phyloP scores from a whole-genome alignment of 2,329 filamentous ascomycete genomes.

The Apiospora pterosperma region DNA sequence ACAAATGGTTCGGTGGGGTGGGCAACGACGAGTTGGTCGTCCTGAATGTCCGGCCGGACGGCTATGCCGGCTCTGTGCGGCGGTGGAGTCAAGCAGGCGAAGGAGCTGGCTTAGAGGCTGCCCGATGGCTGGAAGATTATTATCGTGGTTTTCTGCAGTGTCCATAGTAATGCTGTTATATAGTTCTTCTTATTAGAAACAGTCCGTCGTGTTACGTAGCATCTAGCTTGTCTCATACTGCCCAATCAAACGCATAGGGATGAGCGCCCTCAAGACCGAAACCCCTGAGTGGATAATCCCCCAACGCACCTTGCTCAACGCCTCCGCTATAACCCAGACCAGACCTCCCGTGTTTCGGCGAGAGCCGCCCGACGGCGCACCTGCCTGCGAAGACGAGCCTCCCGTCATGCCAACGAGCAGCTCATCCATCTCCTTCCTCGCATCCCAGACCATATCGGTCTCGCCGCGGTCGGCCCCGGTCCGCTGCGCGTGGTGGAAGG shows the following conservation, averaged over 20 bases:
- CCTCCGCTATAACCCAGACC: constrained; percentile 51
- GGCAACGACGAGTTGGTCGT: constrained; percentile 18
- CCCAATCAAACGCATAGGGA: constrained; percentile 18
- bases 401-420: constrained; percentile 37
- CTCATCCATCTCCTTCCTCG: constrained; percentile 43
- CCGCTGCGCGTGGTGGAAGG: constrained; percentile 44
- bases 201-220: background rate
- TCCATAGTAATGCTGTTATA: constrained; percentile 21
- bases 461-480: constrained; percentile 27
- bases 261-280: constrained; percentile 41
- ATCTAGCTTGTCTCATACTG: background rate
- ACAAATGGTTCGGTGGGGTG: constrained; percentile 23
- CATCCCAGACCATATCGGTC: constrained; percentile 49
- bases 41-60: constrained; percentile 23
- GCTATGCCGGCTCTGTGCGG: constrained; percentile 24
- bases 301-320: constrained; percentile 56
- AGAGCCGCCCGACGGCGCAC: constrained; percentile 33
- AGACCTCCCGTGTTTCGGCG: constrained; percentile 49
- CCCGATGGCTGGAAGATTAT: constrained; percentile 52
- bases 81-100: constrained; percentile 17
- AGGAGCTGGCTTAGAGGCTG: constrained; percentile 47
- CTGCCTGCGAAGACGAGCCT: constrained; percentile 32
- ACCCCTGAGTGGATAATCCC: constrained; percentile 60
- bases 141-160: constrained; percentile 53
- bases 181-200: background rate